Evolutionary conservation across 768 basidiomycete species (phyloP).

Genomic region (Amanita thiersii): DNA sequence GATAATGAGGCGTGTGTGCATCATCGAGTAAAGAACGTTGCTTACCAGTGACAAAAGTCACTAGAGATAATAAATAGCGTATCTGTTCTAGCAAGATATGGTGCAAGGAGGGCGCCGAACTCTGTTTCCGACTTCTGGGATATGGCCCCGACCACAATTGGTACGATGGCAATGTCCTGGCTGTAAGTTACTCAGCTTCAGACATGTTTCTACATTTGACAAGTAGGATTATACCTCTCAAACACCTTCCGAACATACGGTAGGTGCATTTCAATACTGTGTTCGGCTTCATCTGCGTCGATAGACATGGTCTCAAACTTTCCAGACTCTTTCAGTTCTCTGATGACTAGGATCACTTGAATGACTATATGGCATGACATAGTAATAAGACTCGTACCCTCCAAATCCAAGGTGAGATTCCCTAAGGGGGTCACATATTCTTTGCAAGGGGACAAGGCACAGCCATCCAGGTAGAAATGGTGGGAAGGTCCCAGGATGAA

Average conservation of each 20-base stretch:
- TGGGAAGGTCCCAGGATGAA: constrained; percentile 97
- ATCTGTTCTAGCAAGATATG: constrained; percentile 67
- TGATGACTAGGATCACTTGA: constrained; percentile 40
- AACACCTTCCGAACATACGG: constrained; percentile 86
- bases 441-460: constrained; percentile 75
- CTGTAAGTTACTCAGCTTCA: constrained; percentile 24
- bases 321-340: constrained; percentile 54
- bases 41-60: constrained; percentile 97
- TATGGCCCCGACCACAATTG: constrained; percentile 84
- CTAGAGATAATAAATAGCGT: constrained; percentile 90
- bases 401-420: constrained; percentile 65
- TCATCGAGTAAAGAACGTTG: constrained; percentile 3
- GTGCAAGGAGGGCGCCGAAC: constrained; percentile 69
- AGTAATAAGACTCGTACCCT: constrained; percentile 44
- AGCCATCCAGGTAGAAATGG: constrained; percentile 79
- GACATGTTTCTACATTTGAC: no score
- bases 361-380: constrained; percentile 3
- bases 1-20: neutral
- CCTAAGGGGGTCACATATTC: constrained; percentile 85
- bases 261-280: constrained; percentile 97
- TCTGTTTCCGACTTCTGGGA: constrained; percentile 45
- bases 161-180: constrained; percentile 73
- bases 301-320: constrained; percentile 63
- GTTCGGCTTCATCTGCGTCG: constrained; percentile 83
- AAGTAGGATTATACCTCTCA: constrained; percentile 65